Conservation (phyloP, 2,329 filamentous ascomycete species). For the Cladorrhinum sp. region DNA sequence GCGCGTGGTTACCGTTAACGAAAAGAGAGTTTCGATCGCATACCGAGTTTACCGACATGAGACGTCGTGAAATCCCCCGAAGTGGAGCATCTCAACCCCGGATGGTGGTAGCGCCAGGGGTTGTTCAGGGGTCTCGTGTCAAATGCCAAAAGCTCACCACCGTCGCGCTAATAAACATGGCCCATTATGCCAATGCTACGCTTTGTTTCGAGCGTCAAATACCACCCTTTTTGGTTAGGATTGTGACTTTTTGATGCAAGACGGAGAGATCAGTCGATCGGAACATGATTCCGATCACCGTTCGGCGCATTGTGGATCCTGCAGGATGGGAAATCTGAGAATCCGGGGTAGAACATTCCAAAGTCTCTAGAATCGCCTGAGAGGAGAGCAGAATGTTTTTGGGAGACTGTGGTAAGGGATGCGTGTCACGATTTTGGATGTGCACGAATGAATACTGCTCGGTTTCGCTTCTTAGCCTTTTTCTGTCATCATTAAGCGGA, state of each 20-base stretch:
- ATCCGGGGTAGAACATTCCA: background rate
- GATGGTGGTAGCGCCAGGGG: conserved; percentile 1
- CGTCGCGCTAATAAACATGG: background rate
- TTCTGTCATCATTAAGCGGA: too few relatives aligned
- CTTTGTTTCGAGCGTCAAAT: background rate
- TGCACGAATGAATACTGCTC: too few relatives aligned
- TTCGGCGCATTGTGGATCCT: background rate
- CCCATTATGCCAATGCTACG: background rate
- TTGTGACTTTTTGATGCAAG: too few relatives aligned
- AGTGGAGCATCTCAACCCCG: background rate
- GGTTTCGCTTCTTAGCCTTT: too few relatives aligned
- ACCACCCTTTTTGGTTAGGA: background rate
- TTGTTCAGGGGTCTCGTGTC: conserved; percentile 2
- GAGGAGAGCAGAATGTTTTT: too few relatives aligned
- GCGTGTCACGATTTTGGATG: too few relatives aligned
- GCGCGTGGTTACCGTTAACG: background rate
- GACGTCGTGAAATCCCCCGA: background rate
- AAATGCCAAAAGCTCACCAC: background rate
- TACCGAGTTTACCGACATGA: background rate
- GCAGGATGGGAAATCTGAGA: background rate
- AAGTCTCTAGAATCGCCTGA: too few relatives aligned
- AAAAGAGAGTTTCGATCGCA: background rate
- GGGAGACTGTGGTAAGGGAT: too few relatives aligned
- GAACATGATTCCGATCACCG: background rate
- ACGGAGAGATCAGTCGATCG: background rate